Conservation (phyloP, 805 yeast species). For the Starmerella floris region DNA sequence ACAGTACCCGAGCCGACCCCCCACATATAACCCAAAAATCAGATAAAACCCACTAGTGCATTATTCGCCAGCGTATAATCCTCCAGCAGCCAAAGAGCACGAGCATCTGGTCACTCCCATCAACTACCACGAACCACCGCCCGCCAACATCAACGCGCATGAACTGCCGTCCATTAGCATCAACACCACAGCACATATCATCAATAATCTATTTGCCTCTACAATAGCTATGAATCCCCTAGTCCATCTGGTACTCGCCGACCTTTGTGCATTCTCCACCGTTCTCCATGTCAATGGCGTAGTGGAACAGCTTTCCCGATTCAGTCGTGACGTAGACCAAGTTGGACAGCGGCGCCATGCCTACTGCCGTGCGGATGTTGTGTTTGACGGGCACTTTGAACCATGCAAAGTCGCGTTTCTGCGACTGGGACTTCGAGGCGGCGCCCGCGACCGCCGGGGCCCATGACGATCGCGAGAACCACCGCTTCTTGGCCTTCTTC, state of each 20-base stretch:
- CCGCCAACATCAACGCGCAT: too few species aligned
- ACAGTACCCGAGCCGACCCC: too few species aligned
- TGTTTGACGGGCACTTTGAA: constrained; percentile 48
- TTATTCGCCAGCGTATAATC: too few species aligned
- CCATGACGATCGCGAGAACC: constrained; percentile 10
- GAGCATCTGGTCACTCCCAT: too few species aligned
- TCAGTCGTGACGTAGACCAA: constrained; percentile 50
- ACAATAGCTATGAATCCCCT: too few species aligned
- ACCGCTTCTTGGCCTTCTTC: constrained; percentile 6
- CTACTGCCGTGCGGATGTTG: constrained; percentile 28
- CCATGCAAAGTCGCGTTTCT: constrained; percentile 76
- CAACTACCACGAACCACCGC: too few species aligned
- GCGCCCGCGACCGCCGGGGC: neutral
- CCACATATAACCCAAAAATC: too few species aligned
- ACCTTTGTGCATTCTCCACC: constrained; percentile 87
- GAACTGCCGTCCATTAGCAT: too few species aligned
- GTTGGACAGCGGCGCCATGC: constrained; percentile 26
- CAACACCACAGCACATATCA: too few species aligned
- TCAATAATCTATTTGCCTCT: too few species aligned
- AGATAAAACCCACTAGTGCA: too few species aligned
- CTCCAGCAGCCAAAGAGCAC: too few species aligned
- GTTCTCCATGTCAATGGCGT: constrained; percentile 66
- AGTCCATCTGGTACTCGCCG: constrained; percentile 37
- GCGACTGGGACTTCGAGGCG: constrained; percentile 30
- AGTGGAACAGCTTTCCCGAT: constrained; percentile 69